phyloP scores from a whole-genome alignment of 225 moss, liverwort and hornwort species.

The Pseudisothecium myosuroides region DNA sequence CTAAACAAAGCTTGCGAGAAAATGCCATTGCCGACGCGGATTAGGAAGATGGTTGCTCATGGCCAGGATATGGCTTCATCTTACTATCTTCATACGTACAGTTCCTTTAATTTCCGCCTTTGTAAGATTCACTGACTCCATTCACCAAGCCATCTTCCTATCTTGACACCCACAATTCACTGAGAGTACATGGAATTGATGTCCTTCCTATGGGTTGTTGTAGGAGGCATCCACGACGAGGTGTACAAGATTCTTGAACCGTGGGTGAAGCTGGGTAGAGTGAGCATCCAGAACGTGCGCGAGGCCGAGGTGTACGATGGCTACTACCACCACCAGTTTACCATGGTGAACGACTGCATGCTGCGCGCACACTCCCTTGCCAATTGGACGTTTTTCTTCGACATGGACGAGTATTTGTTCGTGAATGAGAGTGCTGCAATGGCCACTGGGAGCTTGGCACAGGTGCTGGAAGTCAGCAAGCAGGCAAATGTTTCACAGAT shows the following conservation, averaged over 20 bases:
- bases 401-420: conserved; percentile 15
- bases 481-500: neutral
- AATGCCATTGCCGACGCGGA: neutral
- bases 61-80: neutral
- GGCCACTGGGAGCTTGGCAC: neutral
- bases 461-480: neutral
- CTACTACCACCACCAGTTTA: conserved; percentile 6
- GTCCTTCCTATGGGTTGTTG: too few species aligned
- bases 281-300: conserved; percentile 7
- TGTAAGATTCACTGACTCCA: neutral
- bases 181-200: neutral
- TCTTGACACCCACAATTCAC: neutral
- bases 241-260: conserved; percentile 1
- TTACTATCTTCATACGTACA: neutral
- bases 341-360: conserved; percentile 24
- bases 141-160: neutral
- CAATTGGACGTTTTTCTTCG: conserved; percentile 28
- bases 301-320: neutral
- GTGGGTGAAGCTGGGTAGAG: neutral
- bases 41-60: neutral
- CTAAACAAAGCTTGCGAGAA: too few species aligned
- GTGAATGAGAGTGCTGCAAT: neutral
- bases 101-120: neutral
- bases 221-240: neutral
- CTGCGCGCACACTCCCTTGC: neutral